Percentiles rank a stretch among this genome's conserved stretches.
phyloP scores from a whole-genome alignment of 768 basidiomycete species.

The Suillus bovinus region DNA sequence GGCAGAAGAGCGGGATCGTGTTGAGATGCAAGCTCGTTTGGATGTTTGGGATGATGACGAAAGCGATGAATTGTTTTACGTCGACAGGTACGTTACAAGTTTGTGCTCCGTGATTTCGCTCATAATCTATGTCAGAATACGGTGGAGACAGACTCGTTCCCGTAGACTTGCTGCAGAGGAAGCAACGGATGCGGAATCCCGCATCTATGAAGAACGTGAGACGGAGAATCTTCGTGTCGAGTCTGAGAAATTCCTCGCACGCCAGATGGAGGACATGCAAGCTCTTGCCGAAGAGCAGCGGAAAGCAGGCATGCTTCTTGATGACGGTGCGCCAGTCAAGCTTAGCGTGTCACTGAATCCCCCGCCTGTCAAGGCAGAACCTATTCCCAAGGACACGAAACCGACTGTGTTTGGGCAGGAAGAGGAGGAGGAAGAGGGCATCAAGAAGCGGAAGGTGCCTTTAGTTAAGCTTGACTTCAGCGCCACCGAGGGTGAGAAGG shows the following conservation, averaged over 20 bases:
- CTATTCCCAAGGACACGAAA: conserved; percentile 46
- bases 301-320: conserved; percentile 85
- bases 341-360: conserved; percentile 74
- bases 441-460: conserved; percentile 79
- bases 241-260: conserved; percentile 90
- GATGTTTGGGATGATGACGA: conserved; percentile 94
- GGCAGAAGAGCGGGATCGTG: conserved; percentile 74
- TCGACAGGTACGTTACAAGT: conserved; percentile 69
- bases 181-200: conserved; percentile 80
- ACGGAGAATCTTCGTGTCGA: conserved; percentile 84
- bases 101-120: not conserved
- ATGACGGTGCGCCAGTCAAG: conserved; percentile 89
- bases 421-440: conserved; percentile 81
- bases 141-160: conserved; percentile 82
- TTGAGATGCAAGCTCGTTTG: conserved; percentile 77
- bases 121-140: conserved; percentile 44
- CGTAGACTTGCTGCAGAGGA: conserved; percentile 77
- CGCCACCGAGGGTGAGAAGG: conserved; percentile 79
- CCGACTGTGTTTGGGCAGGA: conserved; percentile 73
- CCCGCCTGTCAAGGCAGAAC: conserved; percentile 46
- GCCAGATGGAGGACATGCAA: conserved; percentile 96
- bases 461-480: conserved; percentile 91
- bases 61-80: conserved; percentile 90
- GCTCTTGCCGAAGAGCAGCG: conserved; percentile 88
- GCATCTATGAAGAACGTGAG: conserved; percentile 81